Base-by-base conservation (phyloP, 1,284 basidiomycete species). In the Mycena sp. region DNA sequence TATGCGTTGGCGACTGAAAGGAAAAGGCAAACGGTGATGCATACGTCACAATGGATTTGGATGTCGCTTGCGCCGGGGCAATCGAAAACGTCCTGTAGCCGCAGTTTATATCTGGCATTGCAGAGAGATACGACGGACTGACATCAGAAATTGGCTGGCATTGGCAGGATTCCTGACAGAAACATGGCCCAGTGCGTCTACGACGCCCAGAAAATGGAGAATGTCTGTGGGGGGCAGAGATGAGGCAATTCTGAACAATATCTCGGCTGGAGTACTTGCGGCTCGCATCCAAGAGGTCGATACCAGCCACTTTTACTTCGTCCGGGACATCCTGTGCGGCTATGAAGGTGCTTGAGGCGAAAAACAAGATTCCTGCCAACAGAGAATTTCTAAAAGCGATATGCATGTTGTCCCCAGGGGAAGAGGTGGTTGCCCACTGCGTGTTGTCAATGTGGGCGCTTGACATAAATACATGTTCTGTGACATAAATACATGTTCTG, bases 101-200 rank as follows among this genome's bases (percentile, higher is more conserved):
- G 3, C 23, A 35, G 21, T 19, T n/a, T 14, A 37, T 23, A 16
- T 30, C 30, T 16, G 17, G 37, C 16, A 29, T 14, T 26, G 35
- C 5, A 26, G 41, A 9, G 37, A 51, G 7, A 12, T 38, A 28
- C 6, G 23, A 21, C 21, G 19, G 25, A 43, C 64, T 26, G 14
- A 71, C 70, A 71, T 69, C 25, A 71, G 54, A 50, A 71, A 71
- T 48, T 71, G 63, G 37, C 67, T 71, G 4, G 60, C 14, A 62
- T 71, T 71, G 21, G 43, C 65, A 1, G 70, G 70, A 58, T 69
- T 71, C 21, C 70, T 65, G n/a, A 68, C 57, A 12, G 68, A 70
- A n/a, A 70, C 61, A 41, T 71, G 70, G 16, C 70, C 70, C 28
- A 67, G 69, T 4, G 70, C 68, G 48, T 71, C 70, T 4, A 71